phyloP scores from a whole-genome alignment of 257 asterid species.

The Nicotiana obtusifolia region DNA sequence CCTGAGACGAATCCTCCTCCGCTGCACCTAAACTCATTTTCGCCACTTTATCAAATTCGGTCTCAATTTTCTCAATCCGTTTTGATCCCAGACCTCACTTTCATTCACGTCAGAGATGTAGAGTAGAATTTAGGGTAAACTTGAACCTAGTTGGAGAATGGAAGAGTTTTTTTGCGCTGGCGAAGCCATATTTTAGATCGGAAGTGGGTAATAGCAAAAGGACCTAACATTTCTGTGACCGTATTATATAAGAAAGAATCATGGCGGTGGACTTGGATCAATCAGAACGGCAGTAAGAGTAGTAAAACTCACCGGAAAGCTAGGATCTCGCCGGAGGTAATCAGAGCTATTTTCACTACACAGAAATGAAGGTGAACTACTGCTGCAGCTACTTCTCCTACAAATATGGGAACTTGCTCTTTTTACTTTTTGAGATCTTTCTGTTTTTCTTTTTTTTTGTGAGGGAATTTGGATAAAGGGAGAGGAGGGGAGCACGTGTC shows the following conservation, averaged over 20 bases:
- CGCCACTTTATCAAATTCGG: constrained; percentile 9
- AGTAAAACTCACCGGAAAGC: background rate
- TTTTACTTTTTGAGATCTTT: background rate
- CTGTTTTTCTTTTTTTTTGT: background rate
- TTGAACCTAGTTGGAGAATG: background rate
- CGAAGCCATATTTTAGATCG: constrained; percentile 44
- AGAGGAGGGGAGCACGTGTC: background rate
- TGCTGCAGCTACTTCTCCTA: background rate
- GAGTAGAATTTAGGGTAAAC: background rate
- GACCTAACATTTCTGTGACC: constrained; percentile 40
- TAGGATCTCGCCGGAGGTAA: background rate
- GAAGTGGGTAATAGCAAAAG: constrained; percentile 24
- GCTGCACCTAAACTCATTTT: constrained; percentile 45
- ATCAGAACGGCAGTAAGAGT: background rate
- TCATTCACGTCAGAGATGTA: background rate
- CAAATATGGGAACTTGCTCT: too few species aligned
- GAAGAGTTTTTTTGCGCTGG: constrained; percentile 33
- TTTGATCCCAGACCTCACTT: constrained; percentile 6
- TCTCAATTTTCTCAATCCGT: constrained; percentile 8
- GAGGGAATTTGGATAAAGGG: background rate
- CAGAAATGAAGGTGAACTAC: background rate
- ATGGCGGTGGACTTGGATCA: background rate
- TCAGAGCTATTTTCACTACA: background rate
- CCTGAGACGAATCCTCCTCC: constrained; percentile 45
- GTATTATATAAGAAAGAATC: background rate